These are phyloP conservation scores for Pythium pyrilobum DNA, from an alignment of 352 stramenopile genomes.

Conservation along the genomic window DNA sequence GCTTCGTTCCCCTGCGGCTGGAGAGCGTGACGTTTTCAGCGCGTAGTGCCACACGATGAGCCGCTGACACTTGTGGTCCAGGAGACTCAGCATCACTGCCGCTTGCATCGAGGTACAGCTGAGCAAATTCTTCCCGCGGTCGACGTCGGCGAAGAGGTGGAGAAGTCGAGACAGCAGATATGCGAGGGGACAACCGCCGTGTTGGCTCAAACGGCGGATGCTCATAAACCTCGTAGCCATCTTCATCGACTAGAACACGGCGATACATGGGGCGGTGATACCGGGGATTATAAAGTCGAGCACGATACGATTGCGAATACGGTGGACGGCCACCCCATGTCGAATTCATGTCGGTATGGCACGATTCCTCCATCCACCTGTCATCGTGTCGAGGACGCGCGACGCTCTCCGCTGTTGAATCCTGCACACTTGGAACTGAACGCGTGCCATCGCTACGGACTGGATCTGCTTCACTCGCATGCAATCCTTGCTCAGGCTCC, in stretches of 20 bases:
- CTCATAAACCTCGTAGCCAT: constrained; percentile 7
- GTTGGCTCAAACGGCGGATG: constrained; percentile 1
- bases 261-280: constrained; percentile 9
- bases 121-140: not conserved
- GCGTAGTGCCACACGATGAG: not conserved
- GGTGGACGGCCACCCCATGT: too few species aligned
- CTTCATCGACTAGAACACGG: constrained; percentile 12
- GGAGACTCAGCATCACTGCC: constrained; percentile 2
- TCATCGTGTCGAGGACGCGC: not conserved
- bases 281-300: not conserved
- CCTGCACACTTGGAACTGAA: too few species aligned
- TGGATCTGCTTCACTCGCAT: not conserved
- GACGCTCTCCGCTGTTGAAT: not conserved
- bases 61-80: too few species aligned
- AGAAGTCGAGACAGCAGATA: not conserved
- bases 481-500: not conserved
- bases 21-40: not conserved
- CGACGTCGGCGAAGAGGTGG: not conserved
- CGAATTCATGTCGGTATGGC: too few species aligned
- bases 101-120: not conserved
- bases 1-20: constrained; percentile 5
- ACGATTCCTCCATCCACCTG: not conserved
- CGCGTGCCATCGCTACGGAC: too few species aligned
- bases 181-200: constrained; percentile 1
- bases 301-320: too few species aligned